Base-by-base conservation (phyloP, 768 basidiomycete species). In the Gloeopeniophorella convolvens region DNA sequence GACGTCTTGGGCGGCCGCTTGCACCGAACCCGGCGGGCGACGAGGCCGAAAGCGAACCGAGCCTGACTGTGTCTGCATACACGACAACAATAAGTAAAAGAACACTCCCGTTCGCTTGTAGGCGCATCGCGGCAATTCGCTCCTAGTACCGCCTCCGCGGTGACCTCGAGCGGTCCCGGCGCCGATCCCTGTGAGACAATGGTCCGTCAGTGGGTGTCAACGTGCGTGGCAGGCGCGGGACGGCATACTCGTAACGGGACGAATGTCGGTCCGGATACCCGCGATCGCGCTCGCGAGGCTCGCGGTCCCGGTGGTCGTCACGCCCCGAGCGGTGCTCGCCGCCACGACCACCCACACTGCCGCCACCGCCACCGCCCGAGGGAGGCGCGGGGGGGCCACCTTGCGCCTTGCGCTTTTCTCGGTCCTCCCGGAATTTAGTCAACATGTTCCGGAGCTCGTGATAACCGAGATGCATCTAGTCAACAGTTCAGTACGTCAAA, bases 391-490 rank as follows among this genome's bases (percentile, higher is more conserved):
- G 70, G 24, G 68, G 60, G 21, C 46, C 59, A 9, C 79, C 74
- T 33, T 75, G 76, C 56, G 68, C 82, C 63, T 85, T 82, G 52
- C 74, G 75, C 69, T 87, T 88, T 66, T 89, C 85, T 52, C 93
- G 83, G 45, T 92, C 88, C 64, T 94, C 93, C 56, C 84, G 83
- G 69, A 97, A 96, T 63, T 90, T 88, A 51, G 73, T 67, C 45
- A 99, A 76, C 81, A 96, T 88, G 69, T 93, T 89, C 49, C 96
- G 89, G 55, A 99, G 76, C 70, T 98, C 94, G 67, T 97, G 93
- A 71, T 99, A 99, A 9, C 96, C 96, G 63, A 98, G 69, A 74
- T 98, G 96, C 90, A 99, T 95, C 96, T 97, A 66, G 37, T 27
- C 8, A 51, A 41, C n/a, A 16, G 30, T 26, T 31, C 23, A 30